phyloP scores from a whole-genome alignment of 768 basidiomycete genomes.

The Strobilomyces confusus region DNA sequence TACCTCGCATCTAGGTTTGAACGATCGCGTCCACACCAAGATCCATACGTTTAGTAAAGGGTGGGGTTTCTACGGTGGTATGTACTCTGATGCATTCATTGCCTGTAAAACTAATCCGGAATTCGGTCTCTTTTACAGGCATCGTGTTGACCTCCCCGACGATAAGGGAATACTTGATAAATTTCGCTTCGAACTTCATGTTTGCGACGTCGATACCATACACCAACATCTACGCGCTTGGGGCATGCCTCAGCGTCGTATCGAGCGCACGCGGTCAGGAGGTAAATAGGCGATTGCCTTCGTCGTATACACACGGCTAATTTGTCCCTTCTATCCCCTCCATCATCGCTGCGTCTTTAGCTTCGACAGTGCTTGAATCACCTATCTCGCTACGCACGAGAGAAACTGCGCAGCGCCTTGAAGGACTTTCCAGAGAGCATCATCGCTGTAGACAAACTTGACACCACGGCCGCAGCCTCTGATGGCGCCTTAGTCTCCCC shows the following conservation, averaged over 20 bases:
- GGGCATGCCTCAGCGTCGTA: constrained; percentile 43
- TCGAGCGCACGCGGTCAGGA: no score
- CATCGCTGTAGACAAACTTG: constrained; percentile 1
- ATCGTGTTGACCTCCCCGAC: no score
- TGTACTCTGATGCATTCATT: no score
- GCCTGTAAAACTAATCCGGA: no score
- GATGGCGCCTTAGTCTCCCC: constrained; percentile 12
- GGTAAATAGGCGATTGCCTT: constrained; percentile 8
- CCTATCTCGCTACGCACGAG: constrained; percentile 13
- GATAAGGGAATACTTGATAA: constrained; percentile 18
- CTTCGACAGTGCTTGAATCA: constrained; percentile 12
- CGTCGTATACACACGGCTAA: background rate
- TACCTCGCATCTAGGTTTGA: constrained; percentile 40
- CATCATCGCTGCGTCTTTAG: constrained; percentile 1
- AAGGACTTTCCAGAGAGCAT: constrained; percentile 1
- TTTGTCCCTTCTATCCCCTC: background rate
- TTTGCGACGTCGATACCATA: constrained; percentile 25
- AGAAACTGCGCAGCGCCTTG: constrained; percentile 3
- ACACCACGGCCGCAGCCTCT: background rate
- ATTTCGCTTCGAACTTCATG: constrained; percentile 16
- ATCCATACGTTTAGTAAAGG: no score
- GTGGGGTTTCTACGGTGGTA: no score
- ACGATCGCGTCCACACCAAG: no score
- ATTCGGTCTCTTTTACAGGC: constrained; percentile 2
- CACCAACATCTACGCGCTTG: constrained; percentile 21